Evolutionary conservation across 495 filamentous ascomycete species (phyloP).

Genomic region (Penicillium pancosmium): DNA sequence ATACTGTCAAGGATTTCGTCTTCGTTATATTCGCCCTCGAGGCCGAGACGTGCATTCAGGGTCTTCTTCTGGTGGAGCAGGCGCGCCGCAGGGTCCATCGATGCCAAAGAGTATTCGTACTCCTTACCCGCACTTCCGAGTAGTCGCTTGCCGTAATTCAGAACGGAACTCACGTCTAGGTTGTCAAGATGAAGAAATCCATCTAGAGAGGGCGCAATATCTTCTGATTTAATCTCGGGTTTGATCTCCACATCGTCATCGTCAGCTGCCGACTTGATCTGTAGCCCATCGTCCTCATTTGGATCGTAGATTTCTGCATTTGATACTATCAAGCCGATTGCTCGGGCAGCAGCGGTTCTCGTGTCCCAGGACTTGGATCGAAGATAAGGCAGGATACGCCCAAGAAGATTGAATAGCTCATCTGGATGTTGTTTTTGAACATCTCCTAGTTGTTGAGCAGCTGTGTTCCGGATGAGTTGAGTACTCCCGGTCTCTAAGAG

Average conservation of each 20-base stretch:
- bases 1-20: conserved; percentile 73
- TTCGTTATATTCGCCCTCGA: conserved; percentile 82
- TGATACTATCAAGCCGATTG: conserved; percentile 87
- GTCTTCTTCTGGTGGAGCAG: conserved; percentile 88
- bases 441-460: conserved; percentile 93
- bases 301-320: conserved; percentile 89
- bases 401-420: conserved; percentile 95
- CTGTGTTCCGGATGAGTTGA: conserved; percentile 90
- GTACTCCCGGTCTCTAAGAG: conserved; percentile 96
- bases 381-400: conserved; percentile 90
- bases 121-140: conserved; percentile 83
- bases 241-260: conserved; percentile 52
- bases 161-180: conserved; percentile 76
- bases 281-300: conserved; percentile 64
- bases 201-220: conserved; percentile 27
- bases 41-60: conserved; percentile 76
- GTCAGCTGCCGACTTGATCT: conserved; percentile 56
- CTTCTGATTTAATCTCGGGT: conserved; percentile 43
- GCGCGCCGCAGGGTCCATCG: conserved; percentile 76
- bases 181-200: conserved; percentile 70
- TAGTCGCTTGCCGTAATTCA: conserved; percentile 79
- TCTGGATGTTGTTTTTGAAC: conserved; percentile 97
- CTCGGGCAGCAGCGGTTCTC: conserved; percentile 84
- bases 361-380: conserved; percentile 96
- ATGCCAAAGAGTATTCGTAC: conserved; percentile 77